These are phyloP conservation scores for Pelargonium nanum DNA, from an alignment of 345 rosid species.

Conservation along the genomic window DNA sequence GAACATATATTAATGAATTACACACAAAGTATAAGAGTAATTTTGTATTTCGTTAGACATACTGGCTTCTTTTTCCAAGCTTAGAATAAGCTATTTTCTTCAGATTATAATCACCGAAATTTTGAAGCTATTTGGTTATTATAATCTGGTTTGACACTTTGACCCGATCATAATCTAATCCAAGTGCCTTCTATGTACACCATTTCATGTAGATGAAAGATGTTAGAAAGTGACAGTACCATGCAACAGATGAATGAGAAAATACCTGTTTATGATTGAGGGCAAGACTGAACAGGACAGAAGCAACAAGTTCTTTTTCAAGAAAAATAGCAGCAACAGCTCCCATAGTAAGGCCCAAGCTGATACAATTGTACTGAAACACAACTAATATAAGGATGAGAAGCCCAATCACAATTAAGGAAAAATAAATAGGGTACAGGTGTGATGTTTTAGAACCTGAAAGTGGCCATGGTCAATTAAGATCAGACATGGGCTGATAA, in stretches of 20 bases:
- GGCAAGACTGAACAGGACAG: conserved; percentile 64
- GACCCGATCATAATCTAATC: conserved; percentile 63
- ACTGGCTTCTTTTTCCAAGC: no score
- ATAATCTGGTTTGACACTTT: conserved; percentile 84
- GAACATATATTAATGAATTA: no score
- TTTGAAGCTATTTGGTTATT: no score
- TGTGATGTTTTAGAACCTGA: conserved; percentile 45
- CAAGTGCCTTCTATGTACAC: conserved; percentile 51
- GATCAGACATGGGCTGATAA: conserved; percentile 74
- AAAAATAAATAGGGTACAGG: neutral
- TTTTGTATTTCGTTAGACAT: no score
- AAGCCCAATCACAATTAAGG: neutral
- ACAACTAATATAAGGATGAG: conserved; percentile 13
- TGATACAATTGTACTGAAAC: conserved; percentile 84
- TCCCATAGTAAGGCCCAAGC: conserved; percentile 73
- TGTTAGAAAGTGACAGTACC: neutral
- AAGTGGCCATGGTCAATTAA: conserved; percentile 93
- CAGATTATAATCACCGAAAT: no score
- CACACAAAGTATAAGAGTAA: no score
- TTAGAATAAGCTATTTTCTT: no score
- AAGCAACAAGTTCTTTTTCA: conserved; percentile 47
- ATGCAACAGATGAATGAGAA: neutral
- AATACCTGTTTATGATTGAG: conserved; percentile 91
- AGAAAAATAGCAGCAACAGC: conserved; percentile 76
- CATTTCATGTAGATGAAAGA: conserved; percentile 44